Base-by-base conservation (phyloP, 176 grass and related monocot species). In the Rhynchospora tenuis region DNA sequence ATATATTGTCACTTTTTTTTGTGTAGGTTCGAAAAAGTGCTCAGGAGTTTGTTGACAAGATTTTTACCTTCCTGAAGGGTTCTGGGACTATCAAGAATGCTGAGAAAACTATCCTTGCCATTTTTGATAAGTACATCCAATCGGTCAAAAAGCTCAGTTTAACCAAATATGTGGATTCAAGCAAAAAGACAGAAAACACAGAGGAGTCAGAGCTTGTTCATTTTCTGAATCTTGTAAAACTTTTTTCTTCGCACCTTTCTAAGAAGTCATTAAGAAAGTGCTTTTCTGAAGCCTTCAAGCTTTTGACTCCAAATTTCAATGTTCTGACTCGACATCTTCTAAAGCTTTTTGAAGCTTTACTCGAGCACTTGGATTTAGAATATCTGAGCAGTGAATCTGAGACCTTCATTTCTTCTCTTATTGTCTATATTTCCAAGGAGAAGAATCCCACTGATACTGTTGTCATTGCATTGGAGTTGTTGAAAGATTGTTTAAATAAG, bases 21-120 rank as follows among this genome's bases (percentile, higher is more conserved):
- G 72, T 77, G 45, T 82, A 98, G 95, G 95, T 98, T 45, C 83
- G 95, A 31, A 98, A 88, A 84, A 91, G 90, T 67, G 95, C 92
- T 3, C 95, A 94, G 80, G 85, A 91, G 82, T 86, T 86, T 19
- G 87, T 87, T 1, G 89, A 91, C 69, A 94, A 89, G 76, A 74
- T 91, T 20, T 98, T 98, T 84, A 68, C 46, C 22, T 80, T 81
- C 78, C 58, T 98, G 86, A 87, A 87, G 60, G 79, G 54, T 55
- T 87, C 79, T 56, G 73, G 69, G 3, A 85, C 77, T 85, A 83
- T 75, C 50, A 98, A 91, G 86, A 93, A 90, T 85, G 89, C 84
- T 51, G 88, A 93, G 66, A 80, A 80, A 80, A 16, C 81, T 84
- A 83, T 93, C 17, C 60, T 87, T 55, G 81, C 47, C 84, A 80